Conservation (phyloP, 345 rosid species). For the Arabidopsis arenosa region DNA sequence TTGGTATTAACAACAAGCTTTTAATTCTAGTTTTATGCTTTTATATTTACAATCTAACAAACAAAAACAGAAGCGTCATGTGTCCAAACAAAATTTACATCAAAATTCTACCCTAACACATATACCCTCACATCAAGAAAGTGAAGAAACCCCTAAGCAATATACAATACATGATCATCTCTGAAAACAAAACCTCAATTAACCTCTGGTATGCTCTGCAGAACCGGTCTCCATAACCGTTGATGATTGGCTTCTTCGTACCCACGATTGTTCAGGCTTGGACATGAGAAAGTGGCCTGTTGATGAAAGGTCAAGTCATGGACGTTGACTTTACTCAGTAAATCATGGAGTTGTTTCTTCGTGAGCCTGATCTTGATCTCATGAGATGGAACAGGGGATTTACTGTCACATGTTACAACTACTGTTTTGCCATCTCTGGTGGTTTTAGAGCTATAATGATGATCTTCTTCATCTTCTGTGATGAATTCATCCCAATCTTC, state of each 20-base stretch:
- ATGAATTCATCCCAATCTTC: conserved; percentile 47
- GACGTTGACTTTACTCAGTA: conserved; percentile 50
- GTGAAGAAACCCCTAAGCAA: conserved; percentile 16
- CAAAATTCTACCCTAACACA: conserved; percentile 5
- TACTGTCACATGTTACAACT: background rate
- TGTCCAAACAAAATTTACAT: conserved; percentile 11
- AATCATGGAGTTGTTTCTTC: conserved; percentile 66
- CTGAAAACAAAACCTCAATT: conserved; percentile 21
- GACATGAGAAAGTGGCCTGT: conserved; percentile 36
- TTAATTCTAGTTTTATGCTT: conserved; percentile 3
- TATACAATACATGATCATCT: conserved; percentile 28
- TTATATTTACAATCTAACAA: conserved; percentile 23
- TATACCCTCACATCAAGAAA: conserved; percentile 4
- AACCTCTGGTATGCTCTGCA: conserved; percentile 81
- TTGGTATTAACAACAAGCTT: background rate
- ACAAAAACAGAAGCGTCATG: background rate
- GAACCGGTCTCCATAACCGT: conserved; percentile 66
- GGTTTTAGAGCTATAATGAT: conserved; percentile 16
- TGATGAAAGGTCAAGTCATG: conserved; percentile 55
- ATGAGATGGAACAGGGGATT: conserved; percentile 34
- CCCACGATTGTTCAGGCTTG: conserved; percentile 25
- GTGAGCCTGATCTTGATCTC: conserved; percentile 77
- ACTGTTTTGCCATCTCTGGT: background rate
- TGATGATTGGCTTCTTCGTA: conserved; percentile 37
- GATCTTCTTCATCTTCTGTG: conserved; percentile 10